A percentile compares a stretch with the other conserved stretches of the same genome.
phyloP scores from a whole-genome alignment of 2,329 filamentous ascomycete species.

The Leptodontidium sp. region DNA sequence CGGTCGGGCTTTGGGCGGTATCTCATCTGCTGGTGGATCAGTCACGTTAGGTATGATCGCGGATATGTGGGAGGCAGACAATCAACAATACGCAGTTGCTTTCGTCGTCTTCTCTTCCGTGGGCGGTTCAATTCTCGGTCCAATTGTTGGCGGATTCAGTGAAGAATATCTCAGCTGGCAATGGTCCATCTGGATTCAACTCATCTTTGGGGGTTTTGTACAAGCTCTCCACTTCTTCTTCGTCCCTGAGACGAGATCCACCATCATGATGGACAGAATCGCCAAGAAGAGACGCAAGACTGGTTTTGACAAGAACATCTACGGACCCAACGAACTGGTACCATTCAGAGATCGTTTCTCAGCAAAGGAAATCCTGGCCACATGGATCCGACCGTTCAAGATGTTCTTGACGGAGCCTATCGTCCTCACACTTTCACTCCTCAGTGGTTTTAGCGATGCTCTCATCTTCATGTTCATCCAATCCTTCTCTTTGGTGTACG shows the following conservation, averaged over 20 bases:
- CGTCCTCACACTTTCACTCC: conserved; percentile 72
- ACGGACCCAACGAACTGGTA: conserved; percentile 76
- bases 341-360: conserved; percentile 67
- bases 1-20: conserved; percentile 73
- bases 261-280: conserved; percentile 79
- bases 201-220: conserved; percentile 77
- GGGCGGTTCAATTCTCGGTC: conserved; percentile 77
- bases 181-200: conserved; percentile 86
- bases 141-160: conserved; percentile 80
- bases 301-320: conserved; percentile 63
- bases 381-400: conserved; percentile 71
- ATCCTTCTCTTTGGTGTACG: conserved; percentile 72
- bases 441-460: conserved; percentile 76
- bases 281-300: conserved; percentile 76
- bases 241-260: conserved; percentile 81
- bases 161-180: conserved; percentile 73
- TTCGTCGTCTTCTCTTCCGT: conserved; percentile 83
- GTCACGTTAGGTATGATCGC: conserved; percentile 80
- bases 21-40: conserved; percentile 76
- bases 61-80: conserved; percentile 75
- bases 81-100: conserved; percentile 78
- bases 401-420: conserved; percentile 81
- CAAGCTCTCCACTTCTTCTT: conserved; percentile 72
- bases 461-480: conserved; percentile 83
- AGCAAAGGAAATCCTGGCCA: conserved; percentile 61